Evolutionary conservation across 2,329 filamentous ascomycete species (phyloP).

Genomic region (Microsporum ferrugineum): DNA sequence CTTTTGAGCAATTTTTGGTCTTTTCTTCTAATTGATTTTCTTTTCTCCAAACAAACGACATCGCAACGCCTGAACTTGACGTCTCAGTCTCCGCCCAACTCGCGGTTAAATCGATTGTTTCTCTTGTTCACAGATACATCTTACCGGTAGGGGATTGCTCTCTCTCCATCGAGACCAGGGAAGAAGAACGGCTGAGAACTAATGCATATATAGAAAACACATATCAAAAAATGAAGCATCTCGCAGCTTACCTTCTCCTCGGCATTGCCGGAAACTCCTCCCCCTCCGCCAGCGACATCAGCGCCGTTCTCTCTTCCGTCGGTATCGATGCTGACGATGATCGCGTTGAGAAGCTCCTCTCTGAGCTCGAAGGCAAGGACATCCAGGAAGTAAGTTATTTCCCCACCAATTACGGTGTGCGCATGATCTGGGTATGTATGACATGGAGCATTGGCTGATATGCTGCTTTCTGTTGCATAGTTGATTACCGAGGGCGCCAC

Average conservation of each 20-base stretch:
- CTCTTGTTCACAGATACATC: constrained; percentile 38
- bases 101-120: constrained; percentile 99
- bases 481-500: constrained; percentile 77
- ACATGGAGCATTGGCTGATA: constrained; percentile 18
- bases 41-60: constrained; percentile 1
- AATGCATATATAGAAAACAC: neutral
- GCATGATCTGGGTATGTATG: constrained; percentile 2
- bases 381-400: constrained; percentile 67
- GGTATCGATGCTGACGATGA: constrained; percentile 88
- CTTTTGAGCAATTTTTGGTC: neutral
- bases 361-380: constrained; percentile 57
- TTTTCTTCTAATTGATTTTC: neutral
- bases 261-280: constrained; percentile 82
- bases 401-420: neutral
- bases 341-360: constrained; percentile 74
- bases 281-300: constrained; percentile 78
- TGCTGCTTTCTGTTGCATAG: constrained; percentile 37
- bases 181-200: neutral
- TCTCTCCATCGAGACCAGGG: neutral
- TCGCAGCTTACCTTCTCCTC: constrained; percentile 98
- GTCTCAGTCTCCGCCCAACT: constrained; percentile 97
- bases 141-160: neutral
- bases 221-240: constrained; percentile 89
- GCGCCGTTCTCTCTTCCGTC: constrained; percentile 78
- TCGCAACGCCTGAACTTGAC: constrained; percentile 58